Base-by-base conservation (phyloP, 2,329 filamentous ascomycete genomes). In the Neospermospora avenae region DNA sequence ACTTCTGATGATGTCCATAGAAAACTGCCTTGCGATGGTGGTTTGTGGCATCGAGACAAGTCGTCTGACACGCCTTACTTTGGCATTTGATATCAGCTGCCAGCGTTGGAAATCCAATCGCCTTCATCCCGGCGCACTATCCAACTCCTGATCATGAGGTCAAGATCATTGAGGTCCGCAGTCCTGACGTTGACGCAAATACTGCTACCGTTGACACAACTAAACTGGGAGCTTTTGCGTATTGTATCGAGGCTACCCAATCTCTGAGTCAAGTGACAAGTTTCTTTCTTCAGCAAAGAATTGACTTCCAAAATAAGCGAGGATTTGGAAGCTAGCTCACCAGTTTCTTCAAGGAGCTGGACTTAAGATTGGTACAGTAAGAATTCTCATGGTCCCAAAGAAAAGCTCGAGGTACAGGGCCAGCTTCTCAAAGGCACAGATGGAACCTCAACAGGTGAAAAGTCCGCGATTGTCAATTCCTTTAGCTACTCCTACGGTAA, bases 281-380 rank as follows among this genome's bases (percentile, higher is more conserved):
- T 0, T 80, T 77, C 60, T 80, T 81, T 52, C 68, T 80, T 0
- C 77, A 78, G 49, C 77, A 79, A 56, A 68, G 67, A 3, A 71
- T 80, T 22, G 72, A 80, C 59, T 72, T 76, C 16, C 64, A 68
- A 7, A 71, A 77, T 57, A 68, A 72, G 0, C 72, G 75, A 3
- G 74, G 78, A 48, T 72, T 79, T 10, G 69, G 74, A 3, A 71
- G 72, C 45, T 80, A 75, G 78, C 69, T 80, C 2, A 77, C 74
- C 2, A 65, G 77, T n/a, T n/a, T n/a, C 3, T 80, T 80, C 68
- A 80, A 80, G 39, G 77, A 80, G 61, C 66, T 80, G 1, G 78
- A 80, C 61, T 62, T 80, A 0, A 73, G 77, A 0, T 69, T 80
- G 0, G 75, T 80, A 0, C 76, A 78, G 64, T 77, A 73, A 24